A percentile compares a stretch with the other conserved stretches of the same genome.
Evolutionary conservation across 225 moss, liverwort and hornwort species (phyloP).

Genomic region (Pseudoscleropodium purum): DNA sequence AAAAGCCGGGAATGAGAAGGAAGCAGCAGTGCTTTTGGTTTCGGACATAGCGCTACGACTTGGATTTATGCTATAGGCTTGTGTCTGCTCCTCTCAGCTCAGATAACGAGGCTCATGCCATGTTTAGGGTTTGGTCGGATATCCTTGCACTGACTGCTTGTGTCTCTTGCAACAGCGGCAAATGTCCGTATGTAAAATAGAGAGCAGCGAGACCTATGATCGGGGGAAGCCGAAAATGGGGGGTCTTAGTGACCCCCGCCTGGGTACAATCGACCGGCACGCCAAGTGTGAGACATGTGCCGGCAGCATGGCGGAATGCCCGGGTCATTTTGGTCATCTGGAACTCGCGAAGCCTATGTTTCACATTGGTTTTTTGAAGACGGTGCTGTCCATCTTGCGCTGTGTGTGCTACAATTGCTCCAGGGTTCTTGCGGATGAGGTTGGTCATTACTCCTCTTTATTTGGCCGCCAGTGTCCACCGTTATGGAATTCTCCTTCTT

Average conservation of each 20-base stretch:
- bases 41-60: neutral
- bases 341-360: slow-evolving; percentile 99
- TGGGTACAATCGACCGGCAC: slow-evolving; percentile 96
- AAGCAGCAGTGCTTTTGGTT: neutral
- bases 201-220: slow-evolving; percentile 99
- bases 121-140: slow-evolving; percentile 2
- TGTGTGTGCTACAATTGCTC: slow-evolving; percentile 99
- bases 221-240: slow-evolving; percentile 95
- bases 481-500: neutral
- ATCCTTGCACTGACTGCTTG: slow-evolving; percentile 1
- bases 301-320: slow-evolving; percentile 96
- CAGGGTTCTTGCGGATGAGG: slow-evolving; percentile 73
- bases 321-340: slow-evolving; percentile 95
- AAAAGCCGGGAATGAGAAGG: neutral
- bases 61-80: neutral
- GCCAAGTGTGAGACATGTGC: slow-evolving; percentile 98
- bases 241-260: slow-evolving; percentile 88
- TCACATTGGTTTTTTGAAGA: slow-evolving; percentile 97
- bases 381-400: slow-evolving; percentile 81
- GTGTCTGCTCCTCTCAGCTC: neutral
- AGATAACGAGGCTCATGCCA: neutral
- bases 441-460: slow-evolving; percentile 7
- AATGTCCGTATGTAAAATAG: slow-evolving; percentile 99
- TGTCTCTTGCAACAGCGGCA: slow-evolving; percentile 61
- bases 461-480: neutral